phyloP scores from a whole-genome alignment of 2,329 filamentous ascomycete genomes.

The Colletotrichum falcatum region DNA sequence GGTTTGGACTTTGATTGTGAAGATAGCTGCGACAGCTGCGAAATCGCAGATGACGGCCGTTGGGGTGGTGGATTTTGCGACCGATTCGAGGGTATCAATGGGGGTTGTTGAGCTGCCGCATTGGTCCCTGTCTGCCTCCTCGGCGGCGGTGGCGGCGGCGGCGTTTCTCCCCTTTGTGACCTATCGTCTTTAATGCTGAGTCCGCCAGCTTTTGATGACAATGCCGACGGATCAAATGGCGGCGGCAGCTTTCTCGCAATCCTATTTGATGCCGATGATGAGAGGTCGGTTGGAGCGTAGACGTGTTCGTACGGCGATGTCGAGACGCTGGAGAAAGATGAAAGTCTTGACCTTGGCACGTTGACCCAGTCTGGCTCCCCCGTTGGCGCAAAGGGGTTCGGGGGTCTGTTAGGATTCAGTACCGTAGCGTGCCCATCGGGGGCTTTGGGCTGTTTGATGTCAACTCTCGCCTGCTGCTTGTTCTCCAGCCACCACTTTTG shows the following conservation, averaged over 20 bases:
- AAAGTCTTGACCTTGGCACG: slow-evolving; percentile 66
- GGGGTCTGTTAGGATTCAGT: slow-evolving; percentile 78
- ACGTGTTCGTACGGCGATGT: slow-evolving; percentile 71
- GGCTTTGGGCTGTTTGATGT: slow-evolving; percentile 71
- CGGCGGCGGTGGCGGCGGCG: slow-evolving; percentile 60
- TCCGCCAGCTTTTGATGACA: slow-evolving; percentile 61
- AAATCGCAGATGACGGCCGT: slow-evolving; percentile 52
- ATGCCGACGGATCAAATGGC: slow-evolving; percentile 59
- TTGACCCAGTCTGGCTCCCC: slow-evolving; percentile 88
- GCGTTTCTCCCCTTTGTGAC: slow-evolving; percentile 49
- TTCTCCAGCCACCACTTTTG: slow-evolving; percentile 79
- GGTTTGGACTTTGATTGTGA: slow-evolving; percentile 52
- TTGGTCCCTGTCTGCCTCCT: slow-evolving; percentile 52
- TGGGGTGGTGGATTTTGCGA: slow-evolving; percentile 44
- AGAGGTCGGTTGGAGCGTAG: slow-evolving; percentile 60
- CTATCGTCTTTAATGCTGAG: slow-evolving; percentile 58
- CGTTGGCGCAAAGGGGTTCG: slow-evolving; percentile 83
- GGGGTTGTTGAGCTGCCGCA: slow-evolving; percentile 26
- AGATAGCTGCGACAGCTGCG: slow-evolving; percentile 50
- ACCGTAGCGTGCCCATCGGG: slow-evolving; percentile 65
- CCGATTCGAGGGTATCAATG: slow-evolving; percentile 30
- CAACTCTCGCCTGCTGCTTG: slow-evolving; percentile 80
- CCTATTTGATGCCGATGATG: slow-evolving; percentile 59
- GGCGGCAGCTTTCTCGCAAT: slow-evolving; percentile 64
- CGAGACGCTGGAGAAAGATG: slow-evolving; percentile 67